phyloP scores from a whole-genome alignment of 2,329 filamentous ascomycete genomes.

The Davidsoniella neocaledoniae region DNA sequence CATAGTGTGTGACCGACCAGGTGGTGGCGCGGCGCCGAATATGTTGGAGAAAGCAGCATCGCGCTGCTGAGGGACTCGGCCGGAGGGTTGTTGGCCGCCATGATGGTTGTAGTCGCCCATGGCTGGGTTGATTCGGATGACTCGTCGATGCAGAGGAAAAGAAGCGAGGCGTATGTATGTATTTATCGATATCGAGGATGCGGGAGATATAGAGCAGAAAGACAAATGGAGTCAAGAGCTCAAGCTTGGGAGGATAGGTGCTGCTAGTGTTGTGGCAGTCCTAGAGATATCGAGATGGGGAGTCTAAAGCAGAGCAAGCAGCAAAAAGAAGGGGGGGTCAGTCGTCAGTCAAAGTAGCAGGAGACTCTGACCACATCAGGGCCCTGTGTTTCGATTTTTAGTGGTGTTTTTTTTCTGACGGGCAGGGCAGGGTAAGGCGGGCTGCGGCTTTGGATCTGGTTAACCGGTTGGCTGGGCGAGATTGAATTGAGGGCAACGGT shows the following conservation, averaged over 20 bases:
- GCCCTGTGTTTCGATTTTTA: no score
- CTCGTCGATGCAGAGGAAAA: neutral
- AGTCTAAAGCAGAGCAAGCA: neutral
- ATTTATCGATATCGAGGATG: neutral
- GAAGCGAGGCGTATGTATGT: neutral
- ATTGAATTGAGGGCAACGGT: neutral
- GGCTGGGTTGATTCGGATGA: slow-evolving; percentile 13
- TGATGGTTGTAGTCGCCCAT: slow-evolving; percentile 45
- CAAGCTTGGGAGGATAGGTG: neutral
- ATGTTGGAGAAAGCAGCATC: slow-evolving; percentile 95
- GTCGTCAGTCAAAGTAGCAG: no score
- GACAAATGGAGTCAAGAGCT: neutral
- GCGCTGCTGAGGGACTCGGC: slow-evolving; percentile 48
- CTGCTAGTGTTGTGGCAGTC: neutral
- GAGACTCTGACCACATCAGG: no score
- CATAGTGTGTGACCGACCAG: slow-evolving; percentile 91
- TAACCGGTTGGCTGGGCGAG: neutral
- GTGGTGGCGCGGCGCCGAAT: slow-evolving; percentile 72
- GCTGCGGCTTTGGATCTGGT: neutral
- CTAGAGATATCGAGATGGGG: no score
- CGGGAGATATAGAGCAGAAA: neutral
- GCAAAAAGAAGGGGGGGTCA: neutral
- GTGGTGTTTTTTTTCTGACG: neutral
- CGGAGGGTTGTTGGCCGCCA: slow-evolving; percentile 27
- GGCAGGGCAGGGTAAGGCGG: neutral